phyloP scores from a whole-genome alignment of 352 stramenopile species.

The Globisporangium yorkense region DNA sequence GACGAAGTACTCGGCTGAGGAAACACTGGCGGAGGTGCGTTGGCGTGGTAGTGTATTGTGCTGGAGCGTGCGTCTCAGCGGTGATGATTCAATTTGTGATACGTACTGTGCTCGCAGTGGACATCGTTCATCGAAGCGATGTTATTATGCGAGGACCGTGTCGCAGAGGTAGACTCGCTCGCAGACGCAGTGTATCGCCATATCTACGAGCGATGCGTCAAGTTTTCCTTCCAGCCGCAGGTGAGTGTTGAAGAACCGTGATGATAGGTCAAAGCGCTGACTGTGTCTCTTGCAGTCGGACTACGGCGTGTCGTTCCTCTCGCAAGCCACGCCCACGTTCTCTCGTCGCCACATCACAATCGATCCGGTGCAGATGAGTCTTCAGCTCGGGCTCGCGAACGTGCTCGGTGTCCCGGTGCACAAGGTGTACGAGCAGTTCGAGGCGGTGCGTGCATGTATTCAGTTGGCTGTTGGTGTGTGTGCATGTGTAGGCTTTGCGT shows the following conservation, averaged over 20 bases:
- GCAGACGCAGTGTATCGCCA: conserved; percentile 75
- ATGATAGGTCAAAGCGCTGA: too few species aligned
- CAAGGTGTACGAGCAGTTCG: conserved; percentile 71
- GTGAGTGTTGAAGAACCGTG: conserved; percentile 15
- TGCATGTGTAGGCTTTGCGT: not conserved
- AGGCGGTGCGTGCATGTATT: conserved; percentile 34
- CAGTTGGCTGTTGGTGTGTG: not conserved
- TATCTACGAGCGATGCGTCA: conserved; percentile 69
- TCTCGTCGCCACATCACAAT: conserved; percentile 58
- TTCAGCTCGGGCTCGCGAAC: conserved; percentile 75
- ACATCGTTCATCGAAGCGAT: conserved; percentile 47
- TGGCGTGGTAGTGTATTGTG: not conserved
- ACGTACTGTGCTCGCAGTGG: conserved; percentile 31
- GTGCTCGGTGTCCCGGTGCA: conserved; percentile 58
- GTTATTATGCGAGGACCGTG: conserved; percentile 53
- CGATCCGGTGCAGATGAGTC: conserved; percentile 74
- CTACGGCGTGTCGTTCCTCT: conserved; percentile 72
- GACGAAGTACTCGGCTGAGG: conserved; percentile 52
- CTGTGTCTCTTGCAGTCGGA: conserved; percentile 48
- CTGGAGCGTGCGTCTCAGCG: not conserved
- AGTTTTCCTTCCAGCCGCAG: conserved; percentile 73
- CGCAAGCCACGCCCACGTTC: conserved; percentile 45
- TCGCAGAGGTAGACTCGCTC: conserved; percentile 52
- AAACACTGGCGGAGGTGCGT: conserved; percentile 61
- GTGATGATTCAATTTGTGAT: not conserved